These are phyloP conservation scores for Heritiera littoralis DNA, from an alignment of 345 rosid genomes.

Conservation along the genomic window DNA sequence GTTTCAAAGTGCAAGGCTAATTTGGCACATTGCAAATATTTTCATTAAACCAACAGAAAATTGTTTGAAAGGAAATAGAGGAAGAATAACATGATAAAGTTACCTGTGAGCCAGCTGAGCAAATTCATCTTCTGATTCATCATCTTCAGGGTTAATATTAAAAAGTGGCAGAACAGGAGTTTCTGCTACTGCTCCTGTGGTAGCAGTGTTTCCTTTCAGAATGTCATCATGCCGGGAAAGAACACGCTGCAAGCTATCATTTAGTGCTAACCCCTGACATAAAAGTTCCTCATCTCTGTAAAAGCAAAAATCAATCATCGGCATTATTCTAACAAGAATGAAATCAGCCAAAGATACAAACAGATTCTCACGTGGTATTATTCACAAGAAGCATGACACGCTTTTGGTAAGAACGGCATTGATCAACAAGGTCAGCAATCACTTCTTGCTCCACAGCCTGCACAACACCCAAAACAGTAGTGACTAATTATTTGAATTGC, in stretches of 20 bases:
- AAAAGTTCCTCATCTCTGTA: conserved; percentile 83
- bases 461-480: conserved; percentile 23
- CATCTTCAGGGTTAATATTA: conserved; percentile 61
- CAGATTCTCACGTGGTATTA: conserved; percentile 56
- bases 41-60: not conserved
- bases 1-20: not conserved
- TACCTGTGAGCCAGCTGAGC: conserved; percentile 75
- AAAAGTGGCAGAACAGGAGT: conserved; percentile 53
- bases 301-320: conserved; percentile 27
- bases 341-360: conserved; percentile 11
- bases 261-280: conserved; percentile 75
- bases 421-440: conserved; percentile 86
- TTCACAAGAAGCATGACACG: conserved; percentile 86
- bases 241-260: conserved; percentile 80
- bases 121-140: conserved; percentile 86
- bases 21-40: not conserved
- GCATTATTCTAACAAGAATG: conserved; percentile 13
- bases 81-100: not conserved
- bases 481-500: not conserved
- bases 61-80: not conserved
- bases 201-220: conserved; percentile 54
- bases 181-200: conserved; percentile 33
- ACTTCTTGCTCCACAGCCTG: conserved; percentile 88
- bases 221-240: conserved; percentile 75
- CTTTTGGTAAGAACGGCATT: conserved; percentile 82